Evolutionary conservation across 1,139 yeast species (phyloP).

Genomic region (Pichia norvegensis): DNA sequence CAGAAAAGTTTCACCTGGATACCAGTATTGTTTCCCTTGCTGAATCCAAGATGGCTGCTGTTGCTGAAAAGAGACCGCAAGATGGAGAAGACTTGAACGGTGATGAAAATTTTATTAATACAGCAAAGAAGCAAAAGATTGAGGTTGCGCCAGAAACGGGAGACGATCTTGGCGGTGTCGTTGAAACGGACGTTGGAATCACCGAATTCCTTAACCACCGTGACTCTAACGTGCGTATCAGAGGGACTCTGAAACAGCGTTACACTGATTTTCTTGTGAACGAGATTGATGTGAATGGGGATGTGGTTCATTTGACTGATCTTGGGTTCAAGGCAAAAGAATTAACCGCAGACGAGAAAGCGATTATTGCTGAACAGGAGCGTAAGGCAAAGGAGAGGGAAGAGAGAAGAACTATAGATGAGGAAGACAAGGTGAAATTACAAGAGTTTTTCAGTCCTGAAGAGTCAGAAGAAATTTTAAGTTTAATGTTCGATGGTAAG

Average conservation of each 20-base stretch:
- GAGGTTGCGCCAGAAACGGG: neutral
- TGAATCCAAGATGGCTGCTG: neutral
- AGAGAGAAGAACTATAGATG: slow-evolving; percentile 35
- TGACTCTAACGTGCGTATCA: slow-evolving; percentile 47
- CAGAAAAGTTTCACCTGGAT: too few species aligned
- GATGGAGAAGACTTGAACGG: neutral
- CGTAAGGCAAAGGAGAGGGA: slow-evolving; percentile 33
- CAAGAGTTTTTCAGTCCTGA: slow-evolving; percentile 50
- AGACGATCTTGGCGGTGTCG: slow-evolving; percentile 15
- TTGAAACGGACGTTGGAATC: slow-evolving; percentile 79
- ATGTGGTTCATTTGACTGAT: slow-evolving; percentile 68
- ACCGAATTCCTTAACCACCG: slow-evolving; percentile 39
- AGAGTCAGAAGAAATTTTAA: slow-evolving; percentile 46
- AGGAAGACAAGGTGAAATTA: slow-evolving; percentile 41
- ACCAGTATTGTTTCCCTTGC: neutral
- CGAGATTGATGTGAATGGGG: slow-evolving; percentile 63
- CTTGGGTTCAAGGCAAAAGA: slow-evolving; percentile 61
- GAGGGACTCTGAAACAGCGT: slow-evolving; percentile 75
- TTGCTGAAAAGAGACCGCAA: neutral
- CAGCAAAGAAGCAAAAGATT: neutral
- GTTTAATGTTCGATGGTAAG: slow-evolving; percentile 50
- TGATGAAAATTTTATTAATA: slow-evolving; percentile 1
- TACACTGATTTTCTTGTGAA: slow-evolving; percentile 94
- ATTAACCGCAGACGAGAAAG: slow-evolving; percentile 37
- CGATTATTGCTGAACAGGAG: slow-evolving; percentile 23